Evolutionary conservation across 2,329 filamentous ascomycete genomes (phyloP).

Genomic region (Cordyceps cicadae): DNA sequence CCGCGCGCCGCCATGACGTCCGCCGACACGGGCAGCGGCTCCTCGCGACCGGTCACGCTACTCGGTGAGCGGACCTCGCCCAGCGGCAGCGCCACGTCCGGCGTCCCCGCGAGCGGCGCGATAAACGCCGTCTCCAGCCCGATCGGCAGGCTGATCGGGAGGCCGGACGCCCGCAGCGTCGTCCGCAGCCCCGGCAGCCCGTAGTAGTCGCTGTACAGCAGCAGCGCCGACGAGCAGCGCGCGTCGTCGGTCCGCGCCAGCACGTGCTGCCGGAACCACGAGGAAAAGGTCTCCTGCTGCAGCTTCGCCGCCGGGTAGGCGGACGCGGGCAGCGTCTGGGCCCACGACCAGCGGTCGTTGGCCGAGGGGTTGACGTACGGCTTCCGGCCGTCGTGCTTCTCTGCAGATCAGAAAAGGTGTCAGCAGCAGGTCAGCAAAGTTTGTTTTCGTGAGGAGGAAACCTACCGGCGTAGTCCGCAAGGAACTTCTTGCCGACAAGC

Average conservation of each 20-base stretch:
- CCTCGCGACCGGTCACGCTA: conserved; percentile 29
- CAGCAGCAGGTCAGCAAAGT: background rate
- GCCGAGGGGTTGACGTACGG: conserved; percentile 10
- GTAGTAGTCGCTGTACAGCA: conserved; percentile 20
- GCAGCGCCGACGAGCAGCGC: conserved; percentile 23
- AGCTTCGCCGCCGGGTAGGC: conserved; percentile 17
- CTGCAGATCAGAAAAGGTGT: background rate
- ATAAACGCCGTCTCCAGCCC: conserved; percentile 20
- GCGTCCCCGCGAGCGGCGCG: conserved; percentile 20
- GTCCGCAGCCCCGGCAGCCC: conserved; percentile 12
- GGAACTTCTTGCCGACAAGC: conserved; percentile 7
- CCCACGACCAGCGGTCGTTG: background rate
- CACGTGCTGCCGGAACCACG: conserved; percentile 25
- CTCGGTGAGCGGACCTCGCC: conserved; percentile 32
- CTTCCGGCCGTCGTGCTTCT: conserved; percentile 5
- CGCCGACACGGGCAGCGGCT: conserved; percentile 34
- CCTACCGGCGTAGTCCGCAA: conserved; percentile 7
- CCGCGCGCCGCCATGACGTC: conserved; percentile 33
- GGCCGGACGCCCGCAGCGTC: conserved; percentile 17
- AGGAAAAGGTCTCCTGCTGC: conserved; percentile 25
- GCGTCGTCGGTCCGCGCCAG: conserved; percentile 13
- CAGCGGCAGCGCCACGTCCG: conserved; percentile 32
- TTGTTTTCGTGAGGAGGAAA: background rate
- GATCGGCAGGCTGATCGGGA: background rate
- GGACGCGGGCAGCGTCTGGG: background rate